Percentiles rank a stretch among this genome's conserved stretches.
Evolutionary conservation across 2,329 filamentous ascomycete genomes (phyloP).

Genomic region (Curvularia spicifera): DNA sequence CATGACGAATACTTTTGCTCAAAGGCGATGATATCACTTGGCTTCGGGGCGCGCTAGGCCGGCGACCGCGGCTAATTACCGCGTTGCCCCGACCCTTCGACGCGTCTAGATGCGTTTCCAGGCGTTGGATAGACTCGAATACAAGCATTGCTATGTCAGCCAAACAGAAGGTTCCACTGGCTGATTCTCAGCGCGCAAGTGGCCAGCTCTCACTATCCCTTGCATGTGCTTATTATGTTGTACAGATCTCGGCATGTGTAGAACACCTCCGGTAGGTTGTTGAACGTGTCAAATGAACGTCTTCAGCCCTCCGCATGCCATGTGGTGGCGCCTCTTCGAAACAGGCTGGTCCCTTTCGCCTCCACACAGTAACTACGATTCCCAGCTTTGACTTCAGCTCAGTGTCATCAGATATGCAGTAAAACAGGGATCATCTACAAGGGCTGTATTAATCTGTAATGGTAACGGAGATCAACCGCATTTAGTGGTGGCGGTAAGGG

Average conservation of each 20-base stretch:
- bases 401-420: neutral
- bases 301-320: neutral
- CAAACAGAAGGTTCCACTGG: neutral
- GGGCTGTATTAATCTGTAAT: no score
- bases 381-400: neutral
- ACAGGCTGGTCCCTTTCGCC: neutral
- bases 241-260: neutral
- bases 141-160: neutral
- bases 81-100: constrained; percentile 7
- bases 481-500: neutral
- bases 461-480: neutral
- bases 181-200: neutral
- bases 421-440: neutral
- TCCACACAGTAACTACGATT: neutral
- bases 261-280: neutral
- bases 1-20: constrained; percentile 10
- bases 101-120: neutral
- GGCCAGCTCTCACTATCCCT: neutral
- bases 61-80: constrained; percentile 20
- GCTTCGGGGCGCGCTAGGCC: constrained; percentile 23
- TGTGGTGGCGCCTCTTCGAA: neutral
- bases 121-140: neutral
- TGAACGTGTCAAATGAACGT: neutral
- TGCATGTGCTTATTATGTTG: neutral
- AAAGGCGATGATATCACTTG: constrained; percentile 31